Percentiles rank a stretch among this genome's conserved stretches.
phyloP scores from a whole-genome alignment of 2,329 filamentous ascomycete species.

The Cladorrhinum sp. region DNA sequence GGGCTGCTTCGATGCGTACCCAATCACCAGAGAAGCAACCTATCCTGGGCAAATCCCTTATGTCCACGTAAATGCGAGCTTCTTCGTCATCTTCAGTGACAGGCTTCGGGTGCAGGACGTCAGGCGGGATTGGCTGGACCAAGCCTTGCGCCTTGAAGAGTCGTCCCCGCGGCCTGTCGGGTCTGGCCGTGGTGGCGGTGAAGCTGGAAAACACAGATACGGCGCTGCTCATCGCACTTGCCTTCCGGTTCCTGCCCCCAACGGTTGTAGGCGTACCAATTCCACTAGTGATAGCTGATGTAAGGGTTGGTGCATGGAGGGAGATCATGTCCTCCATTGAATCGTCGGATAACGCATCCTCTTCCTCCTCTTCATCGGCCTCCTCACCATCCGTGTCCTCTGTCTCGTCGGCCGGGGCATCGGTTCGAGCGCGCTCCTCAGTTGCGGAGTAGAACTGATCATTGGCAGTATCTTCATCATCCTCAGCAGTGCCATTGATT shows the following conservation, averaged over 20 bases:
- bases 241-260: constrained; percentile 56
- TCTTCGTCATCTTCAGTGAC: constrained; percentile 77
- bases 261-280: constrained; percentile 77
- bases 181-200: constrained; percentile 77
- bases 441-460: constrained; percentile 92
- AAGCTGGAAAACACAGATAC: constrained; percentile 88
- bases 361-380: constrained; percentile 61
- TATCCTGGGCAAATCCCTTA: constrained; percentile 79
- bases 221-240: constrained; percentile 75
- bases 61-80: constrained; percentile 85
- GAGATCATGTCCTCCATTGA: constrained; percentile 93
- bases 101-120: constrained; percentile 82
- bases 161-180: constrained; percentile 68
- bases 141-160: constrained; percentile 82
- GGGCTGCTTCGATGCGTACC: constrained; percentile 77
- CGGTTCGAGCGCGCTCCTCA: constrained; percentile 66
- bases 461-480: constrained; percentile 78
- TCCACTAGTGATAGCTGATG: constrained; percentile 73
- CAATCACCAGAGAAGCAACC: constrained; percentile 98
- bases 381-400: constrained; percentile 52
- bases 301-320: constrained; percentile 73
- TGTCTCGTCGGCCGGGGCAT: constrained; percentile 56
- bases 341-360: constrained; percentile 81
- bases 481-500: constrained; percentile 57
- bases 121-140: constrained; percentile 66